Percentiles rank a stretch among this genome's conserved stretches.
These are phyloP conservation scores for Rhizophagus sp. DNA, from an alignment of 192 early-diverging fungal species.

Conservation along the genomic window DNA sequence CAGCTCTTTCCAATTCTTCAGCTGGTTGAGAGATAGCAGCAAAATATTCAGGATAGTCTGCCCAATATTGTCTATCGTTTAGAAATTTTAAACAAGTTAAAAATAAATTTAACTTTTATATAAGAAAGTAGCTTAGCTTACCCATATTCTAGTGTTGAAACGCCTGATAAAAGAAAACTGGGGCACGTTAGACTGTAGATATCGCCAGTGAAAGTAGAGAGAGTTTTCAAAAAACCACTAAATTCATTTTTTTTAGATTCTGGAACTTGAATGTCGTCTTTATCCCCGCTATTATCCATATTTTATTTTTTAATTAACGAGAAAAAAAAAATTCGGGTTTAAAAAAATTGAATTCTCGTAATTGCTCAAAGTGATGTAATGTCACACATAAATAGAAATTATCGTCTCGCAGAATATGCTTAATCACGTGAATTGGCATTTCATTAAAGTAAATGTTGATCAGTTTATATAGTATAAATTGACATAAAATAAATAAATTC, in stretches of 20 bases:
- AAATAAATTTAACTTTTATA: not conserved
- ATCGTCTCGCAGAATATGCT: no score
- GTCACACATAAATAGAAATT: no score
- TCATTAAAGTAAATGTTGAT: no score
- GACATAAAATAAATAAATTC: no score
- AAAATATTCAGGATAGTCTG: slow-evolving; percentile 61
- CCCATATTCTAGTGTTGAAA: slow-evolving; percentile 80
- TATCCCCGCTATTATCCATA: not conserved
- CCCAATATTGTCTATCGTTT: slow-evolving; percentile 55
- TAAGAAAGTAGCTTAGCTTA: slow-evolving; percentile 29
- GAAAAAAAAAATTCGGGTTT: not conserved
- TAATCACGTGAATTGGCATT: no score
- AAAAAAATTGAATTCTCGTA: no score
- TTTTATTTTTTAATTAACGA: not conserved
- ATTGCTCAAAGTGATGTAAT: no score
- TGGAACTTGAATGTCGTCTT: not conserved
- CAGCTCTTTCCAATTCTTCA: slow-evolving; percentile 64
- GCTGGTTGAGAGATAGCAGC: slow-evolving; percentile 62
- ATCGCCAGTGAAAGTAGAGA: slow-evolving; percentile 80
- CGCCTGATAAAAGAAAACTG: slow-evolving; percentile 73
- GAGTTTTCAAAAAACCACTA: slow-evolving; percentile 37
- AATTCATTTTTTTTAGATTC: slow-evolving; percentile 20
- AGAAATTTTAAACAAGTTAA: not conserved
- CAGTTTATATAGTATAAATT: no score
- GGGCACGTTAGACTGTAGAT: slow-evolving; percentile 79